A percentile compares a stretch with the other conserved stretches of the same genome.
Evolutionary conservation across 1,284 basidiomycete genomes (phyloP).

Genomic region (Ceratobasidium sp.): DNA sequence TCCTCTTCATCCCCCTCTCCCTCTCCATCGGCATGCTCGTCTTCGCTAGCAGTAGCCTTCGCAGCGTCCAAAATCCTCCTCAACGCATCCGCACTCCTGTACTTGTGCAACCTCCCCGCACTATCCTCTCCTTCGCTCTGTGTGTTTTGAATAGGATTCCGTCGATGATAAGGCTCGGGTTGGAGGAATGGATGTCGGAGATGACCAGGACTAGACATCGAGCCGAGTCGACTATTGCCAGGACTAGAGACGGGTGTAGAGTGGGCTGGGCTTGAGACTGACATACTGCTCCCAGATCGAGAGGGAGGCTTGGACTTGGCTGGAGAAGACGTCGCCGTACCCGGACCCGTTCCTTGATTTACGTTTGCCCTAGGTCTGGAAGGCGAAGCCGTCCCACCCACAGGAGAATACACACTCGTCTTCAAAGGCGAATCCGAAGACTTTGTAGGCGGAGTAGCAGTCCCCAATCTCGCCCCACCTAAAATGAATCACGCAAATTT

Average conservation of each 20-base stretch:
- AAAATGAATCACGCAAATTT: not conserved
- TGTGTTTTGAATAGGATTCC: not conserved
- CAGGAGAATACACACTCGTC: conserved; percentile 2
- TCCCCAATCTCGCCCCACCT: not conserved
- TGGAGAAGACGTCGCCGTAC: conserved; percentile 17
- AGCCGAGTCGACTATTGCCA: not conserved
- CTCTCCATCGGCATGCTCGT: conserved; percentile 55
- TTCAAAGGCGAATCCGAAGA: not conserved
- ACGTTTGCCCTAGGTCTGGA: not conserved
- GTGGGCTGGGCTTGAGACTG: not conserved
- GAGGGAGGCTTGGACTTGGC: conserved; percentile 25
- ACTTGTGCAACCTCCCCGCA: conserved; percentile 1
- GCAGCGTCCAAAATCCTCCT: conserved; percentile 29
- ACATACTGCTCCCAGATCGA: conserved; percentile 16
- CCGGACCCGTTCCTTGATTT: not conserved
- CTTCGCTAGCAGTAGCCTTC: conserved; percentile 1
- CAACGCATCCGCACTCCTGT: conserved; percentile 27
- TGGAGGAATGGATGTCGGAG: conserved; percentile 31
- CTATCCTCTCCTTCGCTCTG: conserved; percentile 9
- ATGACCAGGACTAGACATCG: not conserved
- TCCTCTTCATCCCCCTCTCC: conserved; percentile 54
- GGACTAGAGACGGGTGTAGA: not conserved
- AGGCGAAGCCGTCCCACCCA: not conserved
- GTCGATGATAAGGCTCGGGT: conserved; percentile 1
- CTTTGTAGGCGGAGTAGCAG: not conserved